phyloP scores from a whole-genome alignment of 495 filamentous ascomycete species.

The Aspergillus incahuasiensis region DNA sequence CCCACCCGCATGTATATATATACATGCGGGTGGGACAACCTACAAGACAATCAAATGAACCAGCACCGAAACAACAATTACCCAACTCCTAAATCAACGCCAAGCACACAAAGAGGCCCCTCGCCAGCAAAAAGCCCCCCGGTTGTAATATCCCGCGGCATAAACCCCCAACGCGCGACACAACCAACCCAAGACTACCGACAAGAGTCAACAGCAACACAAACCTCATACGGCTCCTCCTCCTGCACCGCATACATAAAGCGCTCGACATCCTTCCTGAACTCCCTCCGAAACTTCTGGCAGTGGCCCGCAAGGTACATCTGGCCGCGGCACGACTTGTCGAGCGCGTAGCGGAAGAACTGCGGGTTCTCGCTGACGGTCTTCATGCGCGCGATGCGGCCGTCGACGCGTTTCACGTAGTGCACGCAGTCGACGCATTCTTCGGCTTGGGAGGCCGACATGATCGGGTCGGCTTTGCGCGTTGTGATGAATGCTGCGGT shows the following conservation, averaged over 20 bases:
- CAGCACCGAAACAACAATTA: neutral
- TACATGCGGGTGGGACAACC: neutral
- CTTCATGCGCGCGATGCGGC: neutral
- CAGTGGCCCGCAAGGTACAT: constrained; percentile 8
- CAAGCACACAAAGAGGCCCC: neutral
- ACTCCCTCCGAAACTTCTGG: constrained; percentile 7
- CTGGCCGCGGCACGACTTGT: constrained; percentile 8
- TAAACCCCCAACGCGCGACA: no score
- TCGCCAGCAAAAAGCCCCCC: neutral
- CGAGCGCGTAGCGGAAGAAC: constrained; percentile 14
- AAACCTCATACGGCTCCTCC: constrained; percentile 13
- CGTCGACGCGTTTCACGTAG: constrained; percentile 9
- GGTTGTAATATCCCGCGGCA: no score
- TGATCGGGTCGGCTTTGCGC: neutral
- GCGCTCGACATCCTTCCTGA: constrained; percentile 1
- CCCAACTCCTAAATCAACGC: neutral
- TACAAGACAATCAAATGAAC: neutral
- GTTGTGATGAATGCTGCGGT: neutral
- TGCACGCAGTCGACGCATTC: constrained; percentile 14
- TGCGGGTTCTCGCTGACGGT: constrained; percentile 5
- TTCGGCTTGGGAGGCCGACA: neutral
- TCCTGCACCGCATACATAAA: constrained; percentile 5
- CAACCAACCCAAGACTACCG: neutral
- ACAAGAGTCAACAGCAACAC: constrained; percentile 6
- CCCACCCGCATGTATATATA: no score